phyloP scores from a whole-genome alignment of 805 yeast species.

The Starmerella vaccinii region DNA sequence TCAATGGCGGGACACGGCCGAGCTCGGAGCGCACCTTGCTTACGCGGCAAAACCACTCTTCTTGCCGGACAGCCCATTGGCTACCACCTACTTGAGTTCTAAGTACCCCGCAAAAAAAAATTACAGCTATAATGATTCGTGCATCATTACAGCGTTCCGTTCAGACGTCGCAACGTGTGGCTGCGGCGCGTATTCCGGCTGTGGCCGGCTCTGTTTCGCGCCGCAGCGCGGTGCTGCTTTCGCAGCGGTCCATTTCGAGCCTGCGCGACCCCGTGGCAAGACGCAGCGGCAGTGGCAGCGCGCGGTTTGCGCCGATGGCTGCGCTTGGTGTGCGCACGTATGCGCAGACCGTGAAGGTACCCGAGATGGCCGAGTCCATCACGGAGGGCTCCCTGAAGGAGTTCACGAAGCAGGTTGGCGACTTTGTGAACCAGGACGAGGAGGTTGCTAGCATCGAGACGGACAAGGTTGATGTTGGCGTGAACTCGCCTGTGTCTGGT shows the following conservation, averaged over 20 bases:
- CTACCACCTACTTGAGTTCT: background rate
- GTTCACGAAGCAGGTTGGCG: conserved; percentile 60
- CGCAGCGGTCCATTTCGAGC: conserved; percentile 12
- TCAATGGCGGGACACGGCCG: background rate
- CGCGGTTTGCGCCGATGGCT: conserved; percentile 4
- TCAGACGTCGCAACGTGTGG: background rate
- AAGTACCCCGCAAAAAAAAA: conserved; percentile 3
- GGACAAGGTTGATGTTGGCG: conserved; percentile 95
- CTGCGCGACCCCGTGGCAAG: conserved; percentile 7
- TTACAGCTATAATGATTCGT: conserved; percentile 14
- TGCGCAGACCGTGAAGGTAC: conserved; percentile 63
- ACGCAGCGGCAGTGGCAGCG: conserved; percentile 1
- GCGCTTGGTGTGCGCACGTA: conserved; percentile 21
- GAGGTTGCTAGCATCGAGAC: conserved; percentile 94
- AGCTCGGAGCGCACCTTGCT: conserved; percentile 3
- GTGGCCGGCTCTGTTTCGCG: conserved; percentile 4
- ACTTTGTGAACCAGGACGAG: conserved; percentile 76
- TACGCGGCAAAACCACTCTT: background rate
- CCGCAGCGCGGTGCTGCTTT: conserved; percentile 3
- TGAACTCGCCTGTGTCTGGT: conserved; percentile 88
- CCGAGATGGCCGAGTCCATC: conserved; percentile 97
- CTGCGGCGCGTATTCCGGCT: background rate
- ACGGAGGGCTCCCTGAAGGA: conserved; percentile 88
- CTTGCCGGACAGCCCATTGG: conserved; percentile 5
- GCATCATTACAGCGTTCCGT: conserved; percentile 13